Conservation (phyloP, 2,329 filamentous ascomycete species). For the Chaetoscypha palmicola region DNA sequence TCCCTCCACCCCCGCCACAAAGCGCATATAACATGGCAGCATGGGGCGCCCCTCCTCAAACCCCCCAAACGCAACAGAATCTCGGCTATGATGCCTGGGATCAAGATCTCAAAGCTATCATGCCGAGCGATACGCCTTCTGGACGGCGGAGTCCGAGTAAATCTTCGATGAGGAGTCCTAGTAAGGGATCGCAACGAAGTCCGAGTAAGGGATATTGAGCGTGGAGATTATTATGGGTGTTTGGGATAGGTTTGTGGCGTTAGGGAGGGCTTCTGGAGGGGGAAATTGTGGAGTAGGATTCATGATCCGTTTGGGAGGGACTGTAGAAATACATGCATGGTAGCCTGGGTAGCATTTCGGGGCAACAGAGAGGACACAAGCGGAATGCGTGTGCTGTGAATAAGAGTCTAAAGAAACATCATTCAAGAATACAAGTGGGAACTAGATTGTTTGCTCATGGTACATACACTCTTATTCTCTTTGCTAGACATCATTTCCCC, state of each 20-base stretch:
- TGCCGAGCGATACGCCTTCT: conserved; percentile 26
- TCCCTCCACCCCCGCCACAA: conserved; percentile 16
- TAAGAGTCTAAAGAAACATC: background rate
- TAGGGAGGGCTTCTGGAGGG: background rate
- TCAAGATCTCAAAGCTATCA: conserved; percentile 22
- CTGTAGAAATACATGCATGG: background rate
- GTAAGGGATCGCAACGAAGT: conserved; percentile 18
- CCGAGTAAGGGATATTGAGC: conserved; percentile 10
- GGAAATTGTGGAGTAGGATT: background rate
- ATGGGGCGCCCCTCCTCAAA: conserved; percentile 27
- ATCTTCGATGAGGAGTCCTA: conserved; percentile 20
- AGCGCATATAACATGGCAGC: conserved; percentile 22
- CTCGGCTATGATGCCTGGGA: conserved; percentile 20
- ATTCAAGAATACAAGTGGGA: no score
- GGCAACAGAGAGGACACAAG: background rate
- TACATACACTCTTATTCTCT: no score
- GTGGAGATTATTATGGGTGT: background rate
- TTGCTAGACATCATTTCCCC: no score
- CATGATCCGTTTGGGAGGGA: background rate
- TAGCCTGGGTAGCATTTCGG: background rate
- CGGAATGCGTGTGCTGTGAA: background rate
- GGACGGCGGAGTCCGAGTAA: conserved; percentile 27
- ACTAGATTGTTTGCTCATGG: no score
- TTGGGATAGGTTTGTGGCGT: no score
- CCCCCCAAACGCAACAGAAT: conserved; percentile 8